A percentile compares a stretch with the other conserved stretches of the same genome.
Conservation (phyloP, 495 filamentous ascomycete species). For the Cladorrhinum samala region DNA sequence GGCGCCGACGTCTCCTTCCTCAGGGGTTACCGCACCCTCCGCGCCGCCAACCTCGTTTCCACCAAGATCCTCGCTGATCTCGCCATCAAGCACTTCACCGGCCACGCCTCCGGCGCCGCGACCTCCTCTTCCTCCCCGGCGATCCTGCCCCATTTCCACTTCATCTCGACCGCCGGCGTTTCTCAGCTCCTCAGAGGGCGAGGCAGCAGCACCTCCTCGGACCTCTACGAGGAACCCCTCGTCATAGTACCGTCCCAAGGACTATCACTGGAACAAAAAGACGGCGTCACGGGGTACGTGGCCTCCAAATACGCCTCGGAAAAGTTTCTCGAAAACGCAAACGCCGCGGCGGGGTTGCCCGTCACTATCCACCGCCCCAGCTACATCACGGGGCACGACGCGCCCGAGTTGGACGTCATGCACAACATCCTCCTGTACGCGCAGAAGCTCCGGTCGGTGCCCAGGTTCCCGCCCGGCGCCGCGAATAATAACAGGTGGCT, state of each 20-base stretch:
- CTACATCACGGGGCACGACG: conserved; percentile 23
- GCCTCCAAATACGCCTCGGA: conserved; percentile 48
- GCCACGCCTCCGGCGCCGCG: too few relatives aligned
- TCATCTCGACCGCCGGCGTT: conserved; percentile 38
- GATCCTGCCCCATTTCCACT: conserved; percentile 37
- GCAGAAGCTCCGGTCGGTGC: neutral
- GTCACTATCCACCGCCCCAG: conserved; percentile 38
- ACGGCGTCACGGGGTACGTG: conserved; percentile 35
- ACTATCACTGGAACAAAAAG: conserved; percentile 7
- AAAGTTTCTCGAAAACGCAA: conserved; percentile 32
- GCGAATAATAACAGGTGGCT: conserved; percentile 3
- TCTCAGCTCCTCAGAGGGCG: conserved; percentile 16
- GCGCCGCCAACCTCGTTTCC: conserved; percentile 36
- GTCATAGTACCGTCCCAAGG: neutral
- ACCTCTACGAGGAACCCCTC: conserved; percentile 4
- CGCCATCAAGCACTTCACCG: conserved; percentile 14
- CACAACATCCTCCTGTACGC: conserved; percentile 3
- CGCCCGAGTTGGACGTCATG: conserved; percentile 18
- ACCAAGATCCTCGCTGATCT: conserved; percentile 23
- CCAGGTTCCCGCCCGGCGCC: neutral
- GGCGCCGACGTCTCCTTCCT: conserved; percentile 46
- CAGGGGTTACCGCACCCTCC: conserved; percentile 39
- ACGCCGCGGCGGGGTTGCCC: conserved; percentile 18
- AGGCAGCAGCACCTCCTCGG: too few relatives aligned
- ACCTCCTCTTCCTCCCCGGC: too few relatives aligned